A percentile compares a stretch with the other conserved stretches of the same genome.
phyloP scores from a whole-genome alignment of 371 early-diverging fungal genomes.

The Mucor circinelloides region DNA sequence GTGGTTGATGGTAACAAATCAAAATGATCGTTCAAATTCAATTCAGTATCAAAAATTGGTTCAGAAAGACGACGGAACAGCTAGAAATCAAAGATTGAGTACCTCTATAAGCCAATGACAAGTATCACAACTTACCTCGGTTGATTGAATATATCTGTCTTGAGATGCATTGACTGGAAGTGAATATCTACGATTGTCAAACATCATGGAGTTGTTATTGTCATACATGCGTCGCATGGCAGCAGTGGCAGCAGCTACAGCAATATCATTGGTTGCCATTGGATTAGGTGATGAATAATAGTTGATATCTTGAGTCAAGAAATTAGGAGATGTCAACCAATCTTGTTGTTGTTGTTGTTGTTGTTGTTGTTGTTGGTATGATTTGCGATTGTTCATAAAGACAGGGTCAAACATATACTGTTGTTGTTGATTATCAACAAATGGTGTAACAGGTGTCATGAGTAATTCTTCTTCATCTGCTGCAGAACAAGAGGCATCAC shows the following conservation, averaged over 20 bases:
- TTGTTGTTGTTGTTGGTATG: neutral
- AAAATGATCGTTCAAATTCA: constrained; percentile 4
- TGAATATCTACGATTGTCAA: constrained; percentile 18
- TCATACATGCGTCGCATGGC: neutral
- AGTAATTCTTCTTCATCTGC: constrained; percentile 28
- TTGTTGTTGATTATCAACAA: constrained; percentile 7
- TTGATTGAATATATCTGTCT: constrained; percentile 7
- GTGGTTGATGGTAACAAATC: constrained; percentile 3
- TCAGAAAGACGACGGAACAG: constrained; percentile 27
- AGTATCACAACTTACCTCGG: constrained; percentile 12
- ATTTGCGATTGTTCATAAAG: constrained; percentile 6
- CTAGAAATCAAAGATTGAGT: neutral
- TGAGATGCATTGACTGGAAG: neutral
- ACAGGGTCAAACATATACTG: constrained; percentile 8
- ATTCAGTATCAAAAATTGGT: constrained; percentile 23
- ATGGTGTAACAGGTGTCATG: constrained; percentile 30
- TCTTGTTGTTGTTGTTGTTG: neutral
- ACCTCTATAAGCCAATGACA: neutral
- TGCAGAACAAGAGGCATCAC: constrained; percentile 15
- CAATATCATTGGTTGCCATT: neutral
- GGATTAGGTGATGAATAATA: neutral
- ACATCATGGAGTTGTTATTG: constrained; percentile 1
- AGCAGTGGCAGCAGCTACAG: neutral
- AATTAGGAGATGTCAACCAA: neutral
- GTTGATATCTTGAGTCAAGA: neutral